Conservation (phyloP, 345 rosid species). For the Aethionema arabicum region DNA sequence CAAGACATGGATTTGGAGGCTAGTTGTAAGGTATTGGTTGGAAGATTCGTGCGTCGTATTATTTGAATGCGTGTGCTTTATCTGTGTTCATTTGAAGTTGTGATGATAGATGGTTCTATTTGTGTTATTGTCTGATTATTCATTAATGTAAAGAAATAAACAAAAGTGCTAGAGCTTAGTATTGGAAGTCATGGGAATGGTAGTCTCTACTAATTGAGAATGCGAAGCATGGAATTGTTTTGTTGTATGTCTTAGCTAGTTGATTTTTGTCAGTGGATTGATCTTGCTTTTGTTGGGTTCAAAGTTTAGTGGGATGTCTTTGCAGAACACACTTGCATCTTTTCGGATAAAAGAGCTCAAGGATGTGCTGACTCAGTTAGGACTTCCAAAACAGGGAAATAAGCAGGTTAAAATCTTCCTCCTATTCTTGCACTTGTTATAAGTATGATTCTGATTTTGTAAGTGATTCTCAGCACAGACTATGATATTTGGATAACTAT, state of each 20-base stretch:
- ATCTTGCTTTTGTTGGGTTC: slow-evolving; percentile 2
- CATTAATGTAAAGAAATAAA: too few species aligned
- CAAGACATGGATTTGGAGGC: slow-evolving; percentile 72
- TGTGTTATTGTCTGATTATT: too few species aligned
- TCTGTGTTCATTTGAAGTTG: slow-evolving; percentile 14
- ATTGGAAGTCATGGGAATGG: too few species aligned
- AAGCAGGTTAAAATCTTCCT: slow-evolving; percentile 61
- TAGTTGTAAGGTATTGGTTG: slow-evolving; percentile 66
- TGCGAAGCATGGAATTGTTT: too few species aligned
- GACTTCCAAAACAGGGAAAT: slow-evolving; percentile 96
- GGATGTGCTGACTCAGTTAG: slow-evolving; percentile 84
- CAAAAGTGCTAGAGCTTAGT: too few species aligned
- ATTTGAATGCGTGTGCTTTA: not conserved
- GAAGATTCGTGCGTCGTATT: not conserved
- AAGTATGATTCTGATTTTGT: slow-evolving; percentile 9
- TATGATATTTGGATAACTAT: slow-evolving; percentile 4
- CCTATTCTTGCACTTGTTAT: slow-evolving; percentile 4
- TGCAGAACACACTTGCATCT: slow-evolving; percentile 74
- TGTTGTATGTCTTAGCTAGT: too few species aligned
- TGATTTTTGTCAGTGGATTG: slow-evolving; percentile 5
- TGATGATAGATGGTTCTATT: not conserved
- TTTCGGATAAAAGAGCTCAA: slow-evolving; percentile 96
- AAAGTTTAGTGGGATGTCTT: slow-evolving; percentile 16
- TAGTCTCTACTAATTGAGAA: too few species aligned
- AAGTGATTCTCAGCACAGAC: not conserved